Conservation (phyloP, 2,329 filamentous ascomycete species). For the Arthrobotrys entomopaga region DNA sequence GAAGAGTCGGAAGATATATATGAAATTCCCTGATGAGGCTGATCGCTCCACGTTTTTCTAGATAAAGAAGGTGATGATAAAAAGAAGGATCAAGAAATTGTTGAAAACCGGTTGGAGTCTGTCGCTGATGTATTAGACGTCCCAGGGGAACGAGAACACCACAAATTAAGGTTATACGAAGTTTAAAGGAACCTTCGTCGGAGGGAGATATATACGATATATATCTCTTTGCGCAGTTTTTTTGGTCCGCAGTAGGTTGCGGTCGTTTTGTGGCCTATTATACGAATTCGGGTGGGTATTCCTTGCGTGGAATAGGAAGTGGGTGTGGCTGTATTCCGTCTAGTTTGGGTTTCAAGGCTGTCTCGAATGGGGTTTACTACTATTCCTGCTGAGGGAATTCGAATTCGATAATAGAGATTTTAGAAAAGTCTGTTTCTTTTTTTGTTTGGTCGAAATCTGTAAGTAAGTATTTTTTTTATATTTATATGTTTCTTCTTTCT, state of each 20-base stretch:
- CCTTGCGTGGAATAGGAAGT: conserved; percentile 8
- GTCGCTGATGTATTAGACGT: no score
- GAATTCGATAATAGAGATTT: not conserved
- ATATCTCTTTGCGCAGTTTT: conserved; percentile 40
- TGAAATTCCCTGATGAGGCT: conserved; percentile 15
- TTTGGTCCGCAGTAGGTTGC: not conserved
- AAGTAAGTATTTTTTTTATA: conserved; percentile 14
- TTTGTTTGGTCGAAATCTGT: not conserved
- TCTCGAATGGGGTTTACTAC: conserved; percentile 25
- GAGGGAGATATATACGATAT: conserved; percentile 42
- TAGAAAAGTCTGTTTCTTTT: conserved; percentile 4
- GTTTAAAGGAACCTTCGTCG: conserved; percentile 3
- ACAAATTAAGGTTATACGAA: not conserved
- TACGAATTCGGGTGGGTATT: conserved; percentile 35
- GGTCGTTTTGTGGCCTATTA: conserved; percentile 32
- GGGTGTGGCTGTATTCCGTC: conserved; percentile 29
- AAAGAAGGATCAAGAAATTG: conserved; percentile 26
- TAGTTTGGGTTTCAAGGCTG: conserved; percentile 41
- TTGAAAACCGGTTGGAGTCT: not conserved
- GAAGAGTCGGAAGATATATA: not conserved
- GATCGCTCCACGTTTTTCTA: conserved; percentile 8
- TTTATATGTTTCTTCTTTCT: not conserved
- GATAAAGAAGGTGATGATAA: conserved; percentile 16
- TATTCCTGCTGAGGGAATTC: conserved; percentile 19
- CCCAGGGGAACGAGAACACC: not conserved